phyloP scores from a whole-genome alignment of 2,329 filamentous ascomycete genomes.

The Ceratocystis huliohia region DNA sequence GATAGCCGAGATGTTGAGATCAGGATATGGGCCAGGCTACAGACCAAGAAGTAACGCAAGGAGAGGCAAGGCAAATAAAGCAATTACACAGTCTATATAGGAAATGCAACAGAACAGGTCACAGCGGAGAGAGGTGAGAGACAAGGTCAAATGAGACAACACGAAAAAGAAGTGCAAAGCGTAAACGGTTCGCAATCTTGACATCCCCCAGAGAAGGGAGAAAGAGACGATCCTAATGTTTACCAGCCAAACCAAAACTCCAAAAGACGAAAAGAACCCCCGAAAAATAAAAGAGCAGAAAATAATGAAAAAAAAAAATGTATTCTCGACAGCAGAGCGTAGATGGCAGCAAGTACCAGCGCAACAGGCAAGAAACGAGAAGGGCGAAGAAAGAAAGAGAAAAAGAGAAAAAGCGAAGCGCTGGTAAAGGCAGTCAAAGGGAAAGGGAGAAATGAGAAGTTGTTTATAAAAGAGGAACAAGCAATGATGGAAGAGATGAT shows the following conservation, averaged over 20 bases:
- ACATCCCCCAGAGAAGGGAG: conserved; percentile 5
- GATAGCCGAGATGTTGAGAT: neutral
- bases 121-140: too few relatives aligned
- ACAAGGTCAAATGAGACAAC: too few relatives aligned
- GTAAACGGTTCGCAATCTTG: conserved; percentile 9
- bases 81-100: neutral
- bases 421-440: neutral
- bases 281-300: neutral
- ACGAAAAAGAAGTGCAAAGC: neutral
- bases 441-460: neutral
- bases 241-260: conserved; percentile 16
- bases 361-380: conserved; percentile 15
- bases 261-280: neutral
- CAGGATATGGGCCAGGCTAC: neutral
- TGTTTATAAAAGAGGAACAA: neutral
- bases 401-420: conserved; percentile 11
- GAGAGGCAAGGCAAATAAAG: neutral
- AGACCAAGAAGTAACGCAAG: neutral
- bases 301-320: neutral
- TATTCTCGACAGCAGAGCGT: neutral
- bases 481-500: neutral
- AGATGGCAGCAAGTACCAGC: neutral
- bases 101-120: too few relatives aligned
- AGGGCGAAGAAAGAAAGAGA: conserved; percentile 15
- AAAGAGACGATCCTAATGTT: conserved; percentile 10